phyloP scores from a whole-genome alignment of 441 rosid genomes.

The California macrophylla region DNA sequence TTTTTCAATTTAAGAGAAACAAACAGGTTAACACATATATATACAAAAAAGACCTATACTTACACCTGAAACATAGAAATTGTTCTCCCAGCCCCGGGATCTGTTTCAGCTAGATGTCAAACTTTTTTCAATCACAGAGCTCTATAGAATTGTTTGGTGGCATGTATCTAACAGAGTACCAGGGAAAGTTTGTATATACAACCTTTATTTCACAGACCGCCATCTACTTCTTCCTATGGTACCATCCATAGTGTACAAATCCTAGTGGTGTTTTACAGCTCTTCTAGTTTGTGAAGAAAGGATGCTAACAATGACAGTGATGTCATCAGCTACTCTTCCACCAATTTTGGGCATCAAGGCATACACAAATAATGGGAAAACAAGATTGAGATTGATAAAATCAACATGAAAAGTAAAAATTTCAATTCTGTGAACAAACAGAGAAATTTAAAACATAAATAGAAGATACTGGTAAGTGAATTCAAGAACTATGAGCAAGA shows the following conservation, averaged over 20 bases:
- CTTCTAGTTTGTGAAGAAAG: too few relatives aligned
- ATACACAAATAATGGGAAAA: background rate
- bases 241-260: background rate
- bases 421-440: background rate
- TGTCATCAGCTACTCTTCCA: background rate
- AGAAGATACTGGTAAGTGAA: background rate
- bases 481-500: background rate
- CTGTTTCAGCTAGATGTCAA: background rate
- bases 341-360: background rate
- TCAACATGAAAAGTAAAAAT: background rate
- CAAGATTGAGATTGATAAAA: background rate
- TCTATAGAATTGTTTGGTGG: background rate
- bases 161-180: background rate
- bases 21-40: background rate
- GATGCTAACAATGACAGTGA: too few relatives aligned
- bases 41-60: background rate
- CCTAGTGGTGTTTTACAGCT: background rate
- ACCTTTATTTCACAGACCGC: background rate
- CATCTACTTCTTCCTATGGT: background rate
- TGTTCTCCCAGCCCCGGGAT: background rate
- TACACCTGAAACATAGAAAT: background rate
- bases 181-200: background rate
- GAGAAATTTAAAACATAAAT: background rate
- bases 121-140: background rate
- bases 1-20: background rate